These are phyloP conservation scores for Pseudocercospora ulei DNA, from an alignment of 2,329 filamentous ascomycete genomes.

Conservation along the genomic window DNA sequence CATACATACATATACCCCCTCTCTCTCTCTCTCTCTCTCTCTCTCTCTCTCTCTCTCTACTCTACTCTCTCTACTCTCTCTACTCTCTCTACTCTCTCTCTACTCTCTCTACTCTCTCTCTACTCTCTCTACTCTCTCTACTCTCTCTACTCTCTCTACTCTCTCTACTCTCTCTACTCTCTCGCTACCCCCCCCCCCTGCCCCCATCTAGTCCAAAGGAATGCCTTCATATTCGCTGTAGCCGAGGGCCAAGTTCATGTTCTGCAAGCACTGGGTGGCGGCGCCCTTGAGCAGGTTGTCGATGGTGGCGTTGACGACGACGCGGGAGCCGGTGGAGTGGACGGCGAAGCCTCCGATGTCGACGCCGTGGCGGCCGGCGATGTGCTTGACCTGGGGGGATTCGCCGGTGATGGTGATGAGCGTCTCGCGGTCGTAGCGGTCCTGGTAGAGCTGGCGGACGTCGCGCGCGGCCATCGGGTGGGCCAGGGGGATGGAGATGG, in stretches of 20 bases:
- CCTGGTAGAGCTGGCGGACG: slow-evolving; percentile 89
- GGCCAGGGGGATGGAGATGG: slow-evolving; percentile 79
- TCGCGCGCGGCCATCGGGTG: slow-evolving; percentile 82
- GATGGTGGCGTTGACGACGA: slow-evolving; percentile 88
- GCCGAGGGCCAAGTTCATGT: slow-evolving; percentile 86
- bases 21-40: no score
- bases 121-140: no score
- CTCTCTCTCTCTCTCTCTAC: no score
- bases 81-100: no score
- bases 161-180: no score
- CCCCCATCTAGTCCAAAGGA: slow-evolving; percentile 47
- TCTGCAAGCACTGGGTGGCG: slow-evolving; percentile 85
- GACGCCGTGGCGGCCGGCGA: slow-evolving; percentile 73
- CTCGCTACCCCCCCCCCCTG: no score
- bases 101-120: no score
- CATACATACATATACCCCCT: no score
- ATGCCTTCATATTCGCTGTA: slow-evolving; percentile 86
- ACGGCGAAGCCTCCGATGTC: slow-evolving; percentile 96
- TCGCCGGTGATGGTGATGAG: slow-evolving; percentile 88
- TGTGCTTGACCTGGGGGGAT: slow-evolving; percentile 73
- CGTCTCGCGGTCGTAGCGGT: slow-evolving; percentile 90
- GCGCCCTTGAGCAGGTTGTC: slow-evolving; percentile 92
- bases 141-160: no score
- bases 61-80: no score
- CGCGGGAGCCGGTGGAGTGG: slow-evolving; percentile 75